Conservation (phyloP, 2,329 filamentous ascomycete genomes). For the Ramularia endophylla region DNA sequence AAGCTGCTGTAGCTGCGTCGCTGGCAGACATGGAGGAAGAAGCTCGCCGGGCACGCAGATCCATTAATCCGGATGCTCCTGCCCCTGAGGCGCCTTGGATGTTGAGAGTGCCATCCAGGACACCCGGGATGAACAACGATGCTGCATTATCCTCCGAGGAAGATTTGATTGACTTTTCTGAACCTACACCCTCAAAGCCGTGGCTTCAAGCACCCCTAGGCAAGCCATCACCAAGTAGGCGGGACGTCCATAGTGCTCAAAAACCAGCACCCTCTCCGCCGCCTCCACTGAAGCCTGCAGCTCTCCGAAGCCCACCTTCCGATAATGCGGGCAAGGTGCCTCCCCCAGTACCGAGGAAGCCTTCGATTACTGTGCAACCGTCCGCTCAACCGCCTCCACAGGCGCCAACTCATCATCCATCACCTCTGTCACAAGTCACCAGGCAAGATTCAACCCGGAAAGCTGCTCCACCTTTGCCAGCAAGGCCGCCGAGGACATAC, state of each 20-base stretch:
- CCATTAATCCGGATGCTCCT: constrained; percentile 33
- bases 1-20: constrained; percentile 44
- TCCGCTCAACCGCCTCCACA: constrained; percentile 9
- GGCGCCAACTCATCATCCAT: constrained; percentile 21
- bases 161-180: constrained; percentile 45
- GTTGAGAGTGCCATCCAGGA: constrained; percentile 5
- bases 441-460: constrained; percentile 26
- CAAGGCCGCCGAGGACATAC: constrained; percentile 29
- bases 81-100: constrained; percentile 1
- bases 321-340: constrained; percentile 21
- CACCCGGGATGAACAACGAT: no score
- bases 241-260: constrained; percentile 14
- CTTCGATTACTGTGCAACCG: constrained; percentile 29
- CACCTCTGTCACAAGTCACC: constrained; percentile 30
- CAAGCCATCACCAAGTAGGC: constrained; percentile 3
- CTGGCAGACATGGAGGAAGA: constrained; percentile 39
- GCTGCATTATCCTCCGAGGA: constrained; percentile 27
- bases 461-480: constrained; percentile 23
- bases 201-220: constrained; percentile 15
- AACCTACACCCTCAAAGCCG: constrained; percentile 28
- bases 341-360: constrained; percentile 33
- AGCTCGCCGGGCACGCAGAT: constrained; percentile 30
- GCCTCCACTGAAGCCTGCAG: constrained; percentile 32
- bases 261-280: constrained; percentile 25
- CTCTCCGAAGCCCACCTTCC: constrained; percentile 35